Base-by-base conservation (phyloP, 2,329 filamentous ascomycete genomes). In the Allantophomopsis cytisporea region DNA sequence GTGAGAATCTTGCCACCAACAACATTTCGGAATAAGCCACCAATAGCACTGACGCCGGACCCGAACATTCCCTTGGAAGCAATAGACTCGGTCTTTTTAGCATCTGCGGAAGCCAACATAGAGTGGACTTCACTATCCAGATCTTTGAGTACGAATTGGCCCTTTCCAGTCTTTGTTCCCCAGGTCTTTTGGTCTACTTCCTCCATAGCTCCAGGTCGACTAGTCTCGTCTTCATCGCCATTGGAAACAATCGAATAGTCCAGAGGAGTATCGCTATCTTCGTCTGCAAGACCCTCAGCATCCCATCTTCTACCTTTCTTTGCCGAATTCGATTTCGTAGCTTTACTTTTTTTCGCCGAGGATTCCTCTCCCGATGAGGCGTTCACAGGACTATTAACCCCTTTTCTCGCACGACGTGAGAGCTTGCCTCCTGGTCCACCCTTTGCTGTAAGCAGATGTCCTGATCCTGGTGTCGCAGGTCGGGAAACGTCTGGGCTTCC, bases 241-340 rank as follows among this genome's bases (percentile, higher is more conserved):
- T 73, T 70, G 37, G 72, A 71, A 47, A 73, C 71, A 3, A 71
- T 72, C n/a, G 91, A 98, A 61, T 96, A 98, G 62, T 98, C 91
- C 28, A 98, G 69, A 43, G 84, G 76, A 13, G 80, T 69, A 50
- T 76, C 76, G 43, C 84, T 83, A 41, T 81, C 75, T 42, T 86
- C 89, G 47, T 88, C 84, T 6, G 85, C 86, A 49, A 81, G 66
- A 4, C 91, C 91, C 55, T 94, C 85, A 5, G 83, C 84, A 53
- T 88, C 84, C 91, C 91, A 98, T 55, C 83, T 87, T 46, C 91
- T 77, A 51, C 85, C 85, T 58, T 86, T 88, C 66, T 96, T 96
- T 7, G 64, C 68, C 11, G 68, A 60, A 47, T 75, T 76, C 18
- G 67, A 56, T 57, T 65, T 54, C 48, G 51, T 54, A 35, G 60